phyloP scores from a whole-genome alignment of 225 moss, liverwort and hornwort species.

The Pseudoscleropodium purum region DNA sequence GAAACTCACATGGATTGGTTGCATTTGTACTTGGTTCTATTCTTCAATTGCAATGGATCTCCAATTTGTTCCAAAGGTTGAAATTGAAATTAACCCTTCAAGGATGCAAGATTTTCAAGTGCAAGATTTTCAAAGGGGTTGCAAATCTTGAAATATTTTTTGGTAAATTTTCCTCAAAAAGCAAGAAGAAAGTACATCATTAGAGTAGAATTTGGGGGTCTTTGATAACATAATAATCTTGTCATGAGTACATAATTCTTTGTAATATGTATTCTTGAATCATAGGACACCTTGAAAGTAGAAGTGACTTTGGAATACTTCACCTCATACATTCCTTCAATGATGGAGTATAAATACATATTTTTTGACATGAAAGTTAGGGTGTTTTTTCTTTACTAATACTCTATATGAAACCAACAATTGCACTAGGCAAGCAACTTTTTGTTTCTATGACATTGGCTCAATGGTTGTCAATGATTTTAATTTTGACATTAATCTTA shows the following conservation, averaged over 20 bases:
- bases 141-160: neutral
- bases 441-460: rapidly evolving
- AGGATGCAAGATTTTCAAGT: no score
- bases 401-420: rapidly evolving
- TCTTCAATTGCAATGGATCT: no score
- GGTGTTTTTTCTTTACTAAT: neutral
- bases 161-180: neutral
- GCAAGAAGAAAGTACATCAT: neutral
- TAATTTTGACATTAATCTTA: no score
- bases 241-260: no score
- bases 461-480: no score
- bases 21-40: no score
- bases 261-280: neutral
- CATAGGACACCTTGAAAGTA: neutral
- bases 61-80: no score
- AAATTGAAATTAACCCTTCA: no score
- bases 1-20: no score
- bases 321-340: neutral
- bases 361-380: neutral
- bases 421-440: neutral
- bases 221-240: neutral
- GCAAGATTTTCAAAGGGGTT: no score
- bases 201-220: neutral
- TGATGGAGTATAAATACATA: neutral
- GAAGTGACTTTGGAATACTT: neutral